Evolutionary conservation across 805 yeast genomes (phyloP), one percentile per base, ranked within the genome.

Genomic region (Lipomyces oligophaga): DNA sequence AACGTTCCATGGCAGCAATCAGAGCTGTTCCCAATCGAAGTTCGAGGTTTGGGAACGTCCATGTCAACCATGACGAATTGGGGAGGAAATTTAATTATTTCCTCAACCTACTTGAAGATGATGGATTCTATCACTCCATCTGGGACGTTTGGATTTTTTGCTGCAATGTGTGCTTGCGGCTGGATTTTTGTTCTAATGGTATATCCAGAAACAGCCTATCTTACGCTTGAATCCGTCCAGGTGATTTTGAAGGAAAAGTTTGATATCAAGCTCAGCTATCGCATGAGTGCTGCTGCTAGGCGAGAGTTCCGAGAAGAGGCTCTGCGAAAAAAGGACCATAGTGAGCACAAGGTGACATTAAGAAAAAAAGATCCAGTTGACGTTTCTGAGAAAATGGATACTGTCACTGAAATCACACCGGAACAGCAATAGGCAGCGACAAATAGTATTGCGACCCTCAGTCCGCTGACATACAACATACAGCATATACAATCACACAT

Each of bases 1-100:
- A 89, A 90, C 66, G 93, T 87, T 45, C 97, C 97, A 46, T 90
- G 98, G 98, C 96, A 90, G 64, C 97, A 93, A 63, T 83, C 90
- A 47, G 98, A 90, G 68, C 71, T 90, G 62, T 88, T 93, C 70
- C 93, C 97, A 28, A 95, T 89, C 73, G 78, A 80, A 52, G 96
- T 90, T 27, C 80, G 98, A 65, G 95, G 96, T 49, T 75, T 87
- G 38, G 97, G 97, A 51, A 81, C 88, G 7, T 85, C 95, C 48
- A 82, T 79, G 60, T 88, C 96, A 1, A 86, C 97, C 10, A 90
- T 93, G 13, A 81, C 89, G 35, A 90, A 90, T 70, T 90, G 98
- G 98, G 79, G 87, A 4, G 97, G 97, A 41, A 87, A 96, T 20
- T 71, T 90, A 59, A 83, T 85, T 34, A 86, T 93, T 63, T 85